phyloP scores from a whole-genome alignment of 192 early-diverging fungal species.

The Radiomyces spectabilis region DNA sequence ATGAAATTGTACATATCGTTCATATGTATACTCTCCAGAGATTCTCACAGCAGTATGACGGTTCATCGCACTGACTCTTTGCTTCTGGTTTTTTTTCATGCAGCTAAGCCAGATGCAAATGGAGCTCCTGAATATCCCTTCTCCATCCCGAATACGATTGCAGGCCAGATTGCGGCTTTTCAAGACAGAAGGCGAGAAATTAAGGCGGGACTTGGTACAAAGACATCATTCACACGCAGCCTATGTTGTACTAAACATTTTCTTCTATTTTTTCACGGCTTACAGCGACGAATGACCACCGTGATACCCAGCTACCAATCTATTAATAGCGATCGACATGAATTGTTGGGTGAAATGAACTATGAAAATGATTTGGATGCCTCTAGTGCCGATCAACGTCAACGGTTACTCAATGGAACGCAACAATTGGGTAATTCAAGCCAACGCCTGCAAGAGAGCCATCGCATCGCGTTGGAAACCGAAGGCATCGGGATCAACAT shows the following conservation, averaged over 20 bases:
- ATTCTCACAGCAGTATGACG: too few species aligned
- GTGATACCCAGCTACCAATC: too few species aligned
- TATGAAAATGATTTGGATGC: conserved; percentile 36
- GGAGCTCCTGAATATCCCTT: neutral
- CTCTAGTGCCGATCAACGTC: conserved; percentile 67
- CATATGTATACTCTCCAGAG: too few species aligned
- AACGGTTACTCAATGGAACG: conserved; percentile 75
- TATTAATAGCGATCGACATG: neutral
- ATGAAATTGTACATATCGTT: conserved; percentile 3
- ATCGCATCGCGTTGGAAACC: conserved; percentile 86
- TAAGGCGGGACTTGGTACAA: conserved; percentile 2
- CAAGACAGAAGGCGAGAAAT: conserved; percentile 1
- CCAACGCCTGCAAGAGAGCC: conserved; percentile 78
- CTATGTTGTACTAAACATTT: too few species aligned
- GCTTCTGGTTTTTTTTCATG: neutral
- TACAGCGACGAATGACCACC: too few species aligned
- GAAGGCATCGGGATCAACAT: conserved; percentile 83
- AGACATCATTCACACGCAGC: too few species aligned
- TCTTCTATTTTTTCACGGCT: too few species aligned
- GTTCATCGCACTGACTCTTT: too few species aligned
- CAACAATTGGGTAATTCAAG: conserved; percentile 77
- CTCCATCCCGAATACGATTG: neutral
- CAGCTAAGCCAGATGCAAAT: neutral
- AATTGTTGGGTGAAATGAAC: neutral
- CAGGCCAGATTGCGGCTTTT: neutral